Base-by-base conservation (phyloP, 495 filamentous ascomycete genomes). In the Jackrogersella minutella region DNA sequence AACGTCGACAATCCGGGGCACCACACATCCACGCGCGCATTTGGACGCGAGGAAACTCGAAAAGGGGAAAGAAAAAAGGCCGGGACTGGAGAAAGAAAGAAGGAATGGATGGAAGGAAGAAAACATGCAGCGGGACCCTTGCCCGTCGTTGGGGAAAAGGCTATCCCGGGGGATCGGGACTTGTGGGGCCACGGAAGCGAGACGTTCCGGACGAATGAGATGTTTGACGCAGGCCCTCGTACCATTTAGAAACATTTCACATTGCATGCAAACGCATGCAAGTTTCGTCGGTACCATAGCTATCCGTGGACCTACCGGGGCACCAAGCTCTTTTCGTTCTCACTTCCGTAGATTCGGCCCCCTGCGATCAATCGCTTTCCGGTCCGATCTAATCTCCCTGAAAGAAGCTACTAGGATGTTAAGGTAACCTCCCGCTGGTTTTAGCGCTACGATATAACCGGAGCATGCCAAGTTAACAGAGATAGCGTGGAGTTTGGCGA, bases 161-260 rank as follows among this genome's bases (percentile, higher is more conserved):
- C 16, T 17, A 31, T 28, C 44, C 58, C 53, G 65, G 54, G 46
- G 41, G 46, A 58, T 67, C 53, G 58, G 58, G 13, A 22, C 51
- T n/a, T 58, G 64, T 62, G 39, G 58, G 37, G 39, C n/a, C 36
- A 37, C 58, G 64, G 58, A 68, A 50, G 26, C 11, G 39, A 21
- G 19, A 61, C 14, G 22, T 58, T 62, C 64, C 64, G 64, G 30
- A 16, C 34, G 50, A 59, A 53, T 52, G 30, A 58, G 13, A 30
- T 11, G 36, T 7, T 30, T 7, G 26, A 7, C 26, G 8, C 24
- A 21, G 10, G 3, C 39, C 2, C 13, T 17, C 21, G 24, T 39
- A 16, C 58, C 30, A 46, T 16, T 36, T 4, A 43, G n/a, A n/a
- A 16, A 30, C 26, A 30, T 30, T 7, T 34, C 5, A 43, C 21